phyloP scores from a whole-genome alignment of 2,329 filamentous ascomycete species.

The Dothideomycetes sp. region DNA sequence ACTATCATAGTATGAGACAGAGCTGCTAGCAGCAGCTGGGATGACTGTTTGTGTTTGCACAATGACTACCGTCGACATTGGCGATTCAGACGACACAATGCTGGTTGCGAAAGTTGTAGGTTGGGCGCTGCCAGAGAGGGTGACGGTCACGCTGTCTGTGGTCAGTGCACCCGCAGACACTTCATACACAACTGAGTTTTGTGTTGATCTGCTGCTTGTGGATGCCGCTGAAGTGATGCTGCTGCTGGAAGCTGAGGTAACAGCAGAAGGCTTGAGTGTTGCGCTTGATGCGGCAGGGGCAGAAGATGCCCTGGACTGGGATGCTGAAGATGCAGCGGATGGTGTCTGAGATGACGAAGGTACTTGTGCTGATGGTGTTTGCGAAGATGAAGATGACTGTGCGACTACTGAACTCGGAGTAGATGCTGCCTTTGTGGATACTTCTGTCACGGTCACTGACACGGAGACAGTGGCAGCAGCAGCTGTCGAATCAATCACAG shows the following conservation, averaged over 20 bases:
- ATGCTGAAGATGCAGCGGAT: not conserved
- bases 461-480: constrained; percentile 4
- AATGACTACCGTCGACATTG: constrained; percentile 2
- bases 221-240: not conserved
- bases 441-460: constrained; percentile 8
- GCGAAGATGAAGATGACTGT: constrained; percentile 11
- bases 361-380: not conserved
- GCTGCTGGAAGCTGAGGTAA: not conserved
- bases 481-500: constrained; percentile 10
- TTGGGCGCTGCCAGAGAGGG: constrained; percentile 1
- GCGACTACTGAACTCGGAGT: constrained; percentile 4
- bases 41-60: constrained; percentile 10
- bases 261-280: not conserved
- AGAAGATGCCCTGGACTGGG: too few species aligned
- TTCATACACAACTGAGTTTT: constrained; percentile 7
- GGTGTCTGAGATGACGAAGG: not conserved
- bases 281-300: not conserved
- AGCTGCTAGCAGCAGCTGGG: constrained; percentile 6
- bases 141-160: constrained; percentile 6
- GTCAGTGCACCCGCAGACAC: constrained; percentile 7
- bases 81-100: not conserved
- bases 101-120: constrained; percentile 1
- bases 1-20: constrained; percentile 33
- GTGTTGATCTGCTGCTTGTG: not conserved
- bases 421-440: constrained; percentile 6